Conservation (phyloP, 345 rosid genomes). For the Microcos paniculata region DNA sequence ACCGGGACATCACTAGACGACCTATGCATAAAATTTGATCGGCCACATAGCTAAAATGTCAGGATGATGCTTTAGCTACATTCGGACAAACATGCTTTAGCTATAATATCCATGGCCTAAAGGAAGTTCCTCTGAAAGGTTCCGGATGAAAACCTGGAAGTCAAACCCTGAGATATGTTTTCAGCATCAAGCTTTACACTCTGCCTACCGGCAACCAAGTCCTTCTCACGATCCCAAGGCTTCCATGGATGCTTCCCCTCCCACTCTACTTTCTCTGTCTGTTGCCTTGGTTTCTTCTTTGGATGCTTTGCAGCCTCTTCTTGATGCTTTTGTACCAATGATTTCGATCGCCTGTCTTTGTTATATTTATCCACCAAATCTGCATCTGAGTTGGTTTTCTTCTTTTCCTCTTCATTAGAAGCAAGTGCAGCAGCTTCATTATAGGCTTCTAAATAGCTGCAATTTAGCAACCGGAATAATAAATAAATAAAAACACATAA, state of each 20-base stretch:
- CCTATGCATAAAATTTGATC: not conserved
- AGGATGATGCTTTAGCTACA: not conserved
- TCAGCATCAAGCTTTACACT: constrained; percentile 62
- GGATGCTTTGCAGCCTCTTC: constrained; percentile 48
- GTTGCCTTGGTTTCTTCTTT: constrained; percentile 62
- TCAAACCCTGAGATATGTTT: constrained; percentile 64
- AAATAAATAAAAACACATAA: constrained; percentile 1
- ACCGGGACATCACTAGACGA: not conserved
- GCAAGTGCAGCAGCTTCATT: constrained; percentile 79
- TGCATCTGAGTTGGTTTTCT: constrained; percentile 51
- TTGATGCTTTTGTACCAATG: constrained; percentile 75
- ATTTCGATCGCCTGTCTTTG: constrained; percentile 74
- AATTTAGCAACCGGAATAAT: constrained; percentile 12
- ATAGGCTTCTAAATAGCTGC: constrained; percentile 86
- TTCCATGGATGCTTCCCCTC: constrained; percentile 89
- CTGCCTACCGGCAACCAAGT: constrained; percentile 73
- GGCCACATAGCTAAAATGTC: not conserved
- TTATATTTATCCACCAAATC: constrained; percentile 88
- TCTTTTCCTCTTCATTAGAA: constrained; percentile 62
- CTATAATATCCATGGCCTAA: constrained; percentile 26
- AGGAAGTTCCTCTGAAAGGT: constrained; percentile 80
- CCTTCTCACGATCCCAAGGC: constrained; percentile 97
- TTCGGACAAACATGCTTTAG: not conserved
- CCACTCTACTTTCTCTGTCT: constrained; percentile 73
- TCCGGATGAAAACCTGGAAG: constrained; percentile 82